Conservation (phyloP, 2,329 filamentous ascomycete genomes). For the Grosmannia serpens region DNA sequence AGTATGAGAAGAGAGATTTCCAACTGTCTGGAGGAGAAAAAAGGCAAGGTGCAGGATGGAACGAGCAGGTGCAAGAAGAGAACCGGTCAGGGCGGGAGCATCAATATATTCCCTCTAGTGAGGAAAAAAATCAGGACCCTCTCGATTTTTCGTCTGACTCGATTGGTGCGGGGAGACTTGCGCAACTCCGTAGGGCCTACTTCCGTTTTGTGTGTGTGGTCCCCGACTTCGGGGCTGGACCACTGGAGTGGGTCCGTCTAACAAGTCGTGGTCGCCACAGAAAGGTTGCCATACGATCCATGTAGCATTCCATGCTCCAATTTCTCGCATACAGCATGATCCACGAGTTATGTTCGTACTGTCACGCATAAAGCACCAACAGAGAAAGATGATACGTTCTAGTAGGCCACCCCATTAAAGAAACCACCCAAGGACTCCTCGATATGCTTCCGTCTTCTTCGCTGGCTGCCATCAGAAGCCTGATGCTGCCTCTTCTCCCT, state of each 20-base stretch:
- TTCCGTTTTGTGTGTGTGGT: conserved; percentile 1
- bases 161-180: conserved; percentile 12
- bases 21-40: not conserved
- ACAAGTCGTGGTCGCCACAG: not conserved
- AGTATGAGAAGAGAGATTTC: conserved; percentile 15
- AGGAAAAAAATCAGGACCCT: conserved; percentile 1
- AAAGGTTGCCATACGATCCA: not conserved
- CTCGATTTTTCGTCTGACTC: not conserved
- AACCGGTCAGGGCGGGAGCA: conserved; percentile 1
- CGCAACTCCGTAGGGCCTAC: conserved; percentile 8
- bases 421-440: not conserved
- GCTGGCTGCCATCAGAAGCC: not conserved
- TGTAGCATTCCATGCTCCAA: not conserved
- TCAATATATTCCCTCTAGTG: not conserved
- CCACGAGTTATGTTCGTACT: not conserved
- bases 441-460: not conserved
- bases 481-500: not conserved
- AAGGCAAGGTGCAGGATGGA: not conserved
- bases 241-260: not conserved
- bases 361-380: not conserved
- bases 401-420: not conserved
- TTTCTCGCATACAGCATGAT: not conserved
- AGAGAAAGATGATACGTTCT: not conserved
- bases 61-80: not conserved
- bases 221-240: conserved; percentile 1